These are phyloP conservation scores for Pseudogymnoascus sp. DNA, from an alignment of 2,329 filamentous ascomycete species.

Conservation along the genomic window DNA sequence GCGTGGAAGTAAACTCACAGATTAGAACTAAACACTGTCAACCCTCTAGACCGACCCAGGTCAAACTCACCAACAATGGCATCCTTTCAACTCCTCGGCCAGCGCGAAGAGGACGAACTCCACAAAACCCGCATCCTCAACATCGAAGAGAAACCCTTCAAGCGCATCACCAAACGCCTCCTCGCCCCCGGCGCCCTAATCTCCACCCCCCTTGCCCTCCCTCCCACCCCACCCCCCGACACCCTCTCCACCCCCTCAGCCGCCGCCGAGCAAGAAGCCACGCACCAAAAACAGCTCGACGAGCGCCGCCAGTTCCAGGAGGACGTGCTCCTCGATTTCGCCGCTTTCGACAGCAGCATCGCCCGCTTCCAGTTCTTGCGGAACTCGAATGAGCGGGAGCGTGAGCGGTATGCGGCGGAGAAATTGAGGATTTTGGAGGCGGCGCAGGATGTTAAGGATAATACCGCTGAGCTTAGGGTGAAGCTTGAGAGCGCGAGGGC, in stretches of 20 bases:
- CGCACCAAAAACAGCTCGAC: conserved; percentile 41
- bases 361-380: conserved; percentile 81
- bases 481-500: conserved; percentile 69
- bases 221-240: conserved; percentile 61
- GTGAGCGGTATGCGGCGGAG: conserved; percentile 72
- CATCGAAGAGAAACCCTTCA: conserved; percentile 88
- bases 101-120: conserved; percentile 70
- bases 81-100: conserved; percentile 60
- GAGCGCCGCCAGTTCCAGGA: conserved; percentile 65
- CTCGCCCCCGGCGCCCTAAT: conserved; percentile 59
- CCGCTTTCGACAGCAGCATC: conserved; percentile 77
- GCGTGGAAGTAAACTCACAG: no score
- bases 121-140: conserved; percentile 81
- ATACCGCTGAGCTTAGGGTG: conserved; percentile 61
- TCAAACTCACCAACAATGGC: conserved; percentile 34
- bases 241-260: conserved; percentile 28
- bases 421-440: conserved; percentile 71
- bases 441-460: conserved; percentile 67
- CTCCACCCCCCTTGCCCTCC: conserved; percentile 43
- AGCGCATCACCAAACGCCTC: conserved; percentile 76
- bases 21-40: not conserved
- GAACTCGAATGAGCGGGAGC: conserved; percentile 73
- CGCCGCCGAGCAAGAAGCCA: conserved; percentile 34
- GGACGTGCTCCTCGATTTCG: conserved; percentile 80
- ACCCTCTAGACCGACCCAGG: not conserved